These are phyloP conservation scores for Claviceps capensis DNA, from an alignment of 2,329 filamentous ascomycete genomes.

Conservation along the genomic window DNA sequence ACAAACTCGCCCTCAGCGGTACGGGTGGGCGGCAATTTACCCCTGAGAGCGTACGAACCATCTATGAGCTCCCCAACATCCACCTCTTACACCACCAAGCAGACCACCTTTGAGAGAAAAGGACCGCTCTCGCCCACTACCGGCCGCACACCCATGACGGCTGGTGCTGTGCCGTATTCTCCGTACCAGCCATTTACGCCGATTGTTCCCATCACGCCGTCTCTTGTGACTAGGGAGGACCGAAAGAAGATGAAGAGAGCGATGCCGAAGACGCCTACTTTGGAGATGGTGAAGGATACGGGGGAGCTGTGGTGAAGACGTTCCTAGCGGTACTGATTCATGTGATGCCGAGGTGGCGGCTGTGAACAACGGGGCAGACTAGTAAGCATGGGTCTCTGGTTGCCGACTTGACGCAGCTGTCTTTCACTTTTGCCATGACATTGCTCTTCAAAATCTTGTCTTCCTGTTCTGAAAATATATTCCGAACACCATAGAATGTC, in stretches of 20 bases:
- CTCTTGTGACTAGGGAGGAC: constrained; percentile 56
- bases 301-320: constrained; percentile 50
- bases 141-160: constrained; percentile 48
- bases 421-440: neutral
- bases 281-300: constrained; percentile 46
- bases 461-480: neutral
- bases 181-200: constrained; percentile 72
- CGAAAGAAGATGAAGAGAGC: constrained; percentile 53
- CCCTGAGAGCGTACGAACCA: constrained; percentile 49
- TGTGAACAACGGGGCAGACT: neutral
- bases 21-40: constrained; percentile 42
- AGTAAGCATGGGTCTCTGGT: neutral
- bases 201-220: constrained; percentile 63
- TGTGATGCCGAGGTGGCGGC: neutral
- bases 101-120: constrained; percentile 49
- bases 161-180: constrained; percentile 53
- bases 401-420: neutral
- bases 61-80: constrained; percentile 36
- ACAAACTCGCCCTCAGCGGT: constrained; percentile 39
- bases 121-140: constrained; percentile 41
- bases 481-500: neutral
- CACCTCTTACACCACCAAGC: constrained; percentile 38
- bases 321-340: neutral
- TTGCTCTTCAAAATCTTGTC: neutral
- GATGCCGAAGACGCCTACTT: constrained; percentile 48